These are phyloP conservation scores for Nicotiana obtusifolia DNA, from an alignment of 257 asterid genomes.

Conservation along the genomic window DNA sequence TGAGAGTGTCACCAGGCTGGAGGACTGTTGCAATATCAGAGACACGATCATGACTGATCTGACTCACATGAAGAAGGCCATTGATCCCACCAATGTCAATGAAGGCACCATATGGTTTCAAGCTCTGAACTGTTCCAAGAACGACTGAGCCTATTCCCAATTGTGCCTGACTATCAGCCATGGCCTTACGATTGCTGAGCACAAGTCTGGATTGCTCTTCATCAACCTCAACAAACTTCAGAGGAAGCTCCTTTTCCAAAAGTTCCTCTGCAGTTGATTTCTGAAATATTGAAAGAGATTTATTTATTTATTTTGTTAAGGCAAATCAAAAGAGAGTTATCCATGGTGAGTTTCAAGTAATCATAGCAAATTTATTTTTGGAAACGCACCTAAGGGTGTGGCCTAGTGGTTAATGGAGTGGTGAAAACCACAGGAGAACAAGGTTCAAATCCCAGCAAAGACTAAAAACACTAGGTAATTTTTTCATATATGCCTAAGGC, in stretches of 20 bases:
- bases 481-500: no score
- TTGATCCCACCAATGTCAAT: constrained; percentile 93
- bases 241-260: constrained; percentile 74
- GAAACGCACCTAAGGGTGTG: not conserved
- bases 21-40: constrained; percentile 85
- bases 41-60: constrained; percentile 93
- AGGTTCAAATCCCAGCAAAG: no score
- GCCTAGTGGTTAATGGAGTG: no score
- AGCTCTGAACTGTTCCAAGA: constrained; percentile 86
- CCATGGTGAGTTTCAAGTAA: not conserved
- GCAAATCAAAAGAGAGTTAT: not conserved
- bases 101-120: constrained; percentile 97
- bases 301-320: not conserved
- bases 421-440: no score
- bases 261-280: constrained; percentile 91
- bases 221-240: constrained; percentile 85
- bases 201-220: constrained; percentile 83
- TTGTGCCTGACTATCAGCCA: constrained; percentile 97
- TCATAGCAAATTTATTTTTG: not conserved
- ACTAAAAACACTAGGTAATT: no score
- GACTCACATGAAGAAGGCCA: constrained; percentile 94
- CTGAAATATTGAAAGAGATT: constrained; percentile 31
- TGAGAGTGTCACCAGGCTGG: constrained; percentile 90
- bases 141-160: constrained; percentile 95
- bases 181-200: constrained; percentile 94